These are phyloP conservation scores for Fusarium illudens DNA, from an alignment of 2,329 filamentous ascomycete species.

Conservation along the genomic window DNA sequence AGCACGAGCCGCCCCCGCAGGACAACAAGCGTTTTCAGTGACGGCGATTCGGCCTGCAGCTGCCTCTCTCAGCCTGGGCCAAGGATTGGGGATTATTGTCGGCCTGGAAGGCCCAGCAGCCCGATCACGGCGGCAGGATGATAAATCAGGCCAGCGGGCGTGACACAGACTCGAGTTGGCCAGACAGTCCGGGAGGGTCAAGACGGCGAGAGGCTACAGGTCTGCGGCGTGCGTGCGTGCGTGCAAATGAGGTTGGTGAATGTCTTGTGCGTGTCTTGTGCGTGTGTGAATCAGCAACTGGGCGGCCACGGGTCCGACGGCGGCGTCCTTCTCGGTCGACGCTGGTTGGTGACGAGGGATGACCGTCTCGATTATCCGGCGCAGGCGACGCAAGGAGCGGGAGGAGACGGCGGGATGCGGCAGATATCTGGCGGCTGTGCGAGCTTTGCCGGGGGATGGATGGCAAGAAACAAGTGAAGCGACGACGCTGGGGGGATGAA, in stretches of 20 bases:
- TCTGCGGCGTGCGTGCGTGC: constrained; percentile 2
- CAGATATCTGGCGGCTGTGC: not conserved
- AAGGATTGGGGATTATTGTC: constrained; percentile 6
- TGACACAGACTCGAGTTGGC: not conserved
- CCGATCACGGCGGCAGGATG: not conserved
- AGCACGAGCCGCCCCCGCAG: constrained; percentile 21
- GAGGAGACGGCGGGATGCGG: constrained; percentile 9
- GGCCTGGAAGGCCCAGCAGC: not conserved
- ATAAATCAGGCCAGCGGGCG: constrained; percentile 1
- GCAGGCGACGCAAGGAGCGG: constrained; percentile 17
- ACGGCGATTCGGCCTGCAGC: constrained; percentile 18
- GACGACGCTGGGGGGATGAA: constrained; percentile 19
- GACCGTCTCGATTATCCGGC: constrained; percentile 10
- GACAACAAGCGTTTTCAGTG: constrained; percentile 27
- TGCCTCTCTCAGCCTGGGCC: constrained; percentile 5
- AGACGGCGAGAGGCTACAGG: constrained; percentile 7
- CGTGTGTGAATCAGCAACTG: constrained; percentile 37
- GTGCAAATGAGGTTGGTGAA: constrained; percentile 13
- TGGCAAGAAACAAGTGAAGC: constrained; percentile 8
- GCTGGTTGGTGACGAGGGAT: constrained; percentile 27
- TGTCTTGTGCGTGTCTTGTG: constrained; percentile 21
- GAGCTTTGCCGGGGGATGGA: not conserved
- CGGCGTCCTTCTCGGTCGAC: constrained; percentile 30
- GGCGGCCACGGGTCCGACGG: constrained; percentile 22
- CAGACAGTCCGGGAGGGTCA: not conserved